phyloP scores from a whole-genome alignment of 1,139 yeast genomes.

The Diutina mesorugosa region DNA sequence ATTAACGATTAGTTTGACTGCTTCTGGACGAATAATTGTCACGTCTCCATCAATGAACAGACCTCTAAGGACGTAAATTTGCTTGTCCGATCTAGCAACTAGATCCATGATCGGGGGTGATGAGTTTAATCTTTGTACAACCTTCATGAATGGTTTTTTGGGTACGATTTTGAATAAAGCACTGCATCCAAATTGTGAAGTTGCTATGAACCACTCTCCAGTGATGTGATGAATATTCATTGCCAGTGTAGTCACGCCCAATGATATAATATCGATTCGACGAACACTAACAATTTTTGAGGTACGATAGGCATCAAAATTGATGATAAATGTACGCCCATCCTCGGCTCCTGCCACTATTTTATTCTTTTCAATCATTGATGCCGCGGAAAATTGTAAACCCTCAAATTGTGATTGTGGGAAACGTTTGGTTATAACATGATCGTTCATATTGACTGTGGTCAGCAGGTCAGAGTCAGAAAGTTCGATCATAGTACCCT shows the following conservation, averaged over 20 bases:
- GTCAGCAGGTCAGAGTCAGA: constrained; percentile 2
- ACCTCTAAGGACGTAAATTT: not conserved
- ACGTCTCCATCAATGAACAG: not conserved
- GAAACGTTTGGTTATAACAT: not conserved
- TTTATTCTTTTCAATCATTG: constrained; percentile 4
- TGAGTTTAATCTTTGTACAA: constrained; percentile 13
- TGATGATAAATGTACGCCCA: constrained; percentile 19
- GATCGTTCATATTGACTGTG: not conserved
- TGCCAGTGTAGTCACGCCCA: not conserved
- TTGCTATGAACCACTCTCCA: not conserved
- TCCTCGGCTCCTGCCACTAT: constrained; percentile 15
- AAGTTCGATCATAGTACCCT: constrained; percentile 7
- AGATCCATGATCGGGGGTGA: constrained; percentile 27
- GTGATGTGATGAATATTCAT: not conserved
- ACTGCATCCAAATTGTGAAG: constrained; percentile 14
- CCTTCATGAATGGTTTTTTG: constrained; percentile 15
- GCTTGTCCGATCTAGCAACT: constrained; percentile 4
- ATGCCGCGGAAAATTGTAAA: constrained; percentile 2
- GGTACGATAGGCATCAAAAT: constrained; percentile 8
- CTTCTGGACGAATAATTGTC: not conserved
- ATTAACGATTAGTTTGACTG: not conserved
- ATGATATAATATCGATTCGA: not conserved
- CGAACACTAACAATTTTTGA: not conserved
- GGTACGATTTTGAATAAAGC: constrained; percentile 18
- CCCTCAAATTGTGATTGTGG: constrained; percentile 2